A percentile compares a stretch with the other conserved stretches of the same genome.
Evolutionary conservation across 2,329 filamentous ascomycete species (phyloP).

Genomic region (Apiospora rasikravindrae): DNA sequence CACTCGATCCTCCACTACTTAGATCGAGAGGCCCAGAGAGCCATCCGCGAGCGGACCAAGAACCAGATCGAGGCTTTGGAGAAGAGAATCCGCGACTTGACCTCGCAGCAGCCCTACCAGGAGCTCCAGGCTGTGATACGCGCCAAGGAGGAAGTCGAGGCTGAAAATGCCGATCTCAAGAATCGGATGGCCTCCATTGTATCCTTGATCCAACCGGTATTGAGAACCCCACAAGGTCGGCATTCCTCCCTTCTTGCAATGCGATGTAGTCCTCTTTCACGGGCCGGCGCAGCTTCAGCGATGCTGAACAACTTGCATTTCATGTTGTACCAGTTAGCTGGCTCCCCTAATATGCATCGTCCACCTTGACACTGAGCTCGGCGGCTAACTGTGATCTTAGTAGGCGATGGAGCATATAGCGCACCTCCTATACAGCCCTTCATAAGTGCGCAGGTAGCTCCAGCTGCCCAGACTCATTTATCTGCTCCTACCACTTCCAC

Average conservation of each 20-base stretch:
- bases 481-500: conserved; percentile 43
- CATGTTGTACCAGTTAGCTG: conserved; percentile 22
- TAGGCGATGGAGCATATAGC: conserved; percentile 34
- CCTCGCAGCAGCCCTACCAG: conserved; percentile 80
- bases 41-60: conserved; percentile 82
- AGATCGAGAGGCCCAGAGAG: conserved; percentile 85
- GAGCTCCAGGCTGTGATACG: conserved; percentile 78
- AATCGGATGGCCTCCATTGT: conserved; percentile 69
- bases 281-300: neutral
- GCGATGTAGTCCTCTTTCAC: too few relatives aligned
- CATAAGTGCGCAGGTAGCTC: neutral
- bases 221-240: conserved; percentile 41
- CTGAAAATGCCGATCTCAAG: conserved; percentile 81
- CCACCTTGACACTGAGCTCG: conserved; percentile 18
- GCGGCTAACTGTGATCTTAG: conserved; percentile 25
- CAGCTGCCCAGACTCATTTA: conserved; percentile 26
- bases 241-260: neutral
- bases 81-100: conserved; percentile 74
- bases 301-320: neutral
- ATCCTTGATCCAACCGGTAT: conserved; percentile 65
- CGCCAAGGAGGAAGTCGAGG: conserved; percentile 77
- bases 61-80: conserved; percentile 79
- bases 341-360: conserved; percentile 20
- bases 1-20: conserved; percentile 34
- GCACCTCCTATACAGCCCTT: neutral